Conservation (phyloP, 108 stramenopile genomes). For the Nitzschia palea region DNA sequence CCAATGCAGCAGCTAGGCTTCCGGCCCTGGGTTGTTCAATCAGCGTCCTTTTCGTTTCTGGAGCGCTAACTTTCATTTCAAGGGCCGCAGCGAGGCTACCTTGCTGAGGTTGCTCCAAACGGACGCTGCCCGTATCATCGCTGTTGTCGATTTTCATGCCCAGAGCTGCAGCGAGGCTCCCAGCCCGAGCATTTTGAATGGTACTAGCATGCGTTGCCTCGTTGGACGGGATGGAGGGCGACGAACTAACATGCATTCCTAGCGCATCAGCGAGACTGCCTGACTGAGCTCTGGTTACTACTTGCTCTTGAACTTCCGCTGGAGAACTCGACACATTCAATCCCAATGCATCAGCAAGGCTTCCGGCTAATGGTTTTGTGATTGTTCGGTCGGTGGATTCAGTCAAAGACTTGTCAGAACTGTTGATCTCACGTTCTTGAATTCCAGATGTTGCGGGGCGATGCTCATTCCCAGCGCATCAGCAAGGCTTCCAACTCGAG, state of each 20-base stretch:
- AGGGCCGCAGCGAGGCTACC: background rate
- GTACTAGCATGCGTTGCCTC: too few relatives aligned
- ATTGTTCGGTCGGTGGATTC: background rate
- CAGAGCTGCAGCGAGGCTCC: constrained; percentile 5
- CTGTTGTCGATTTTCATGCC: background rate
- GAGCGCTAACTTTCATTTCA: background rate
- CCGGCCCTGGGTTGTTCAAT: background rate
- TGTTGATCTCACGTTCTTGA: too few relatives aligned
- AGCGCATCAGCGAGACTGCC: too few relatives aligned
- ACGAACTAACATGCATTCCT: background rate
- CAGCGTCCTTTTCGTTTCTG: background rate
- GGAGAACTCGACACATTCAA: background rate
- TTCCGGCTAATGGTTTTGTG: background rate
- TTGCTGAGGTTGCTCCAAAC: background rate
- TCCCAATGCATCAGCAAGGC: background rate
- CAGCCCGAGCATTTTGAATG: background rate
- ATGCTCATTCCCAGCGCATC: background rate
- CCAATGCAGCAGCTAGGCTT: background rate
- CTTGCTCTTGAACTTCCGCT: background rate
- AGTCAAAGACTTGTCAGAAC: background rate
- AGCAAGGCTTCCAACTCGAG: background rate
- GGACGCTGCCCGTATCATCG: too few relatives aligned
- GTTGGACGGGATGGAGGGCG: too few relatives aligned
- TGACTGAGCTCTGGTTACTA: too few relatives aligned
- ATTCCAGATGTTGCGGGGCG: too few relatives aligned